Percentiles rank a stretch among this genome's conserved stretches.
phyloP scores from a whole-genome alignment of 108 stramenopile genomes.

The Cyclotella atomus region DNA sequence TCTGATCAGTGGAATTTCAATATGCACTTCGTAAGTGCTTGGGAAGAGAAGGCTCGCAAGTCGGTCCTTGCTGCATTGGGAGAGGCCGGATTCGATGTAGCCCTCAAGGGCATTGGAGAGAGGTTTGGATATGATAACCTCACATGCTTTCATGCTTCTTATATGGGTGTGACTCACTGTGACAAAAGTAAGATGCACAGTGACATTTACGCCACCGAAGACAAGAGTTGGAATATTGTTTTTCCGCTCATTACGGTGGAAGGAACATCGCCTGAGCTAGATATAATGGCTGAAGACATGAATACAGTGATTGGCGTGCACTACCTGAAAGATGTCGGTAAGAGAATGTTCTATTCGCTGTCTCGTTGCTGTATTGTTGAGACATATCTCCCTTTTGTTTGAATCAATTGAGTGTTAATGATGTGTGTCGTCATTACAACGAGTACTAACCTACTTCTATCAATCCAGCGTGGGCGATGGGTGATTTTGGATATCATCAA shows the following conservation, averaged over 20 bases:
- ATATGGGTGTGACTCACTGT: slow-evolving; percentile 54
- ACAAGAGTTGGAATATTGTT: slow-evolving; percentile 52
- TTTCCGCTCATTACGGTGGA: slow-evolving; percentile 54
- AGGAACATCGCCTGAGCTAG: slow-evolving; percentile 42
- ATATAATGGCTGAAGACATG: slow-evolving; percentile 53
- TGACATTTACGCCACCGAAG: slow-evolving; percentile 48
- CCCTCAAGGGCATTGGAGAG: slow-evolving; percentile 46
- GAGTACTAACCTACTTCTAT: too few relatives aligned
- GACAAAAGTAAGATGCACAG: slow-evolving; percentile 47
- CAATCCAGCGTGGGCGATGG: slow-evolving; percentile 50
- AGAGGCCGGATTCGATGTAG: slow-evolving; percentile 43
- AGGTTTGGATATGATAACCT: slow-evolving; percentile 46
- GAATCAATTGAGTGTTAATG: too few relatives aligned
- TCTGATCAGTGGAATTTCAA: slow-evolving; percentile 41
- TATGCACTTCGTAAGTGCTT: slow-evolving; percentile 56
- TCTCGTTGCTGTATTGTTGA: too few relatives aligned
- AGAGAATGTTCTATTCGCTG: too few relatives aligned
- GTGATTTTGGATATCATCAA: slow-evolving; percentile 59
- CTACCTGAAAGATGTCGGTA: slow-evolving; percentile 60
- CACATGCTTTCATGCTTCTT: slow-evolving; percentile 50
- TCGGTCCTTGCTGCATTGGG: slow-evolving; percentile 39
- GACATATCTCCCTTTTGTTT: too few relatives aligned
- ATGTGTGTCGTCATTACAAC: too few relatives aligned
- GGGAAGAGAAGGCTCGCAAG: slow-evolving; percentile 46
- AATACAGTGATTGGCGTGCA: slow-evolving; percentile 55